phyloP scores from a whole-genome alignment of 257 asterid species.

The Parsonsia alboflavescens region DNA sequence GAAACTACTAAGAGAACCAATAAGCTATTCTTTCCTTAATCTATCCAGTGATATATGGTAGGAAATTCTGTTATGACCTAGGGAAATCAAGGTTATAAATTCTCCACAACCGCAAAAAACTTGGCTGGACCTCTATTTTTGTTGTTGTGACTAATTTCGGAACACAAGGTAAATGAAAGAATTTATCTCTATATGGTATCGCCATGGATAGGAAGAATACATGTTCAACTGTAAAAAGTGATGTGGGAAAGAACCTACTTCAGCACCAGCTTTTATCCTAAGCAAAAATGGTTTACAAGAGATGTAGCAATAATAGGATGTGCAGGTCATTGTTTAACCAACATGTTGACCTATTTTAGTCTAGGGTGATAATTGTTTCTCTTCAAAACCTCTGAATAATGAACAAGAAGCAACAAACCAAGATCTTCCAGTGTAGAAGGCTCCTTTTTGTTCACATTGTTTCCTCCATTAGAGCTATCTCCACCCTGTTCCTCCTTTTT shows the following conservation, averaged over 20 bases:
- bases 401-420: slow-evolving; percentile 35
- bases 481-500: slow-evolving; percentile 39
- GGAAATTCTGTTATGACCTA: too few relatives aligned
- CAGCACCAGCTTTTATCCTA: neutral
- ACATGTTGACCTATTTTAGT: neutral
- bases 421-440: slow-evolving; percentile 90
- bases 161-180: too few relatives aligned
- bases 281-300: neutral
- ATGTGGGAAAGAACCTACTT: neutral
- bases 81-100: too few relatives aligned
- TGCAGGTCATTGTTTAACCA: neutral
- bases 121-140: too few relatives aligned
- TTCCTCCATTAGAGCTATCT: slow-evolving; percentile 27
- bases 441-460: slow-evolving; percentile 29
- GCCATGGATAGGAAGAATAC: neutral
- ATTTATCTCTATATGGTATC: neutral
- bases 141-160: too few relatives aligned
- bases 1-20: neutral
- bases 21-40: neutral
- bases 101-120: too few relatives aligned
- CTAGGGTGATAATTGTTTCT: neutral
- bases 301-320: neutral
- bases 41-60: neutral
- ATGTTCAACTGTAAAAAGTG: neutral
- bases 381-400: neutral